These are phyloP conservation scores for Aspergillus nanangensis DNA, from an alignment of 495 filamentous ascomycete species.

Conservation along the genomic window DNA sequence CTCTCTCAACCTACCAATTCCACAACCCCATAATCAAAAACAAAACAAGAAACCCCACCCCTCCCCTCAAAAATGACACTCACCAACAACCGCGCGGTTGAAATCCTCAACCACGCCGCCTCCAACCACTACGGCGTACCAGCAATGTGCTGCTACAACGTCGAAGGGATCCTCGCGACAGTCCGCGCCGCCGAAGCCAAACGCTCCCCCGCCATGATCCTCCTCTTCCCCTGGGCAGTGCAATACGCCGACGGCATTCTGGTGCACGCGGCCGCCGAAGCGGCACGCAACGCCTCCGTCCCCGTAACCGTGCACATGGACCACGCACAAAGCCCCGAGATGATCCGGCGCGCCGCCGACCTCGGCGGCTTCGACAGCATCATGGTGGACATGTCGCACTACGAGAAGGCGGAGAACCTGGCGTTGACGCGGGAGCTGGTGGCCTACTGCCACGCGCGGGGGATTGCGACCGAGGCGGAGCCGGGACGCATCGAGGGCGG, in stretches of 20 bases:
- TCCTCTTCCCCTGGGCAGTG: conserved; percentile 84
- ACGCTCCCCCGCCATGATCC: conserved; percentile 71
- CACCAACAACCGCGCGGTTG: conserved; percentile 61
- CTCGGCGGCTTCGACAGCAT: conserved; percentile 70
- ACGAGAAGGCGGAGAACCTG: conserved; percentile 79
- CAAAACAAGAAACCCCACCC: background rate
- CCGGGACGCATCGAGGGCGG: conserved; percentile 80
- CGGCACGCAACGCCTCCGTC: conserved; percentile 58
- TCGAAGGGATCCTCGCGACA: conserved; percentile 75
- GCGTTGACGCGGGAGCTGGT: conserved; percentile 65
- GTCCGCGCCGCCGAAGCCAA: conserved; percentile 74
- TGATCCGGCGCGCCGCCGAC: conserved; percentile 62
- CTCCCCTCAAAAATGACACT: conserved; percentile 38
- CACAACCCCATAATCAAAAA: background rate
- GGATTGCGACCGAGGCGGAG: conserved; percentile 77
- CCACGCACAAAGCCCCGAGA: conserved; percentile 70
- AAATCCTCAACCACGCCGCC: conserved; percentile 64
- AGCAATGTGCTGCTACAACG: conserved; percentile 82
- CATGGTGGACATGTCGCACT: conserved; percentile 81
- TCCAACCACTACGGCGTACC: conserved; percentile 65
- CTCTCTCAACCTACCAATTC: background rate
- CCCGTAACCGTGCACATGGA: conserved; percentile 73
- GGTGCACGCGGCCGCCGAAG: conserved; percentile 60
- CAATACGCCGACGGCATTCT: conserved; percentile 62
- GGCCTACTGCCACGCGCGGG: conserved; percentile 65